Evolutionary conservation across 2,329 filamentous ascomycete genomes (phyloP).

Genomic region (Colletotrichum sp.): DNA sequence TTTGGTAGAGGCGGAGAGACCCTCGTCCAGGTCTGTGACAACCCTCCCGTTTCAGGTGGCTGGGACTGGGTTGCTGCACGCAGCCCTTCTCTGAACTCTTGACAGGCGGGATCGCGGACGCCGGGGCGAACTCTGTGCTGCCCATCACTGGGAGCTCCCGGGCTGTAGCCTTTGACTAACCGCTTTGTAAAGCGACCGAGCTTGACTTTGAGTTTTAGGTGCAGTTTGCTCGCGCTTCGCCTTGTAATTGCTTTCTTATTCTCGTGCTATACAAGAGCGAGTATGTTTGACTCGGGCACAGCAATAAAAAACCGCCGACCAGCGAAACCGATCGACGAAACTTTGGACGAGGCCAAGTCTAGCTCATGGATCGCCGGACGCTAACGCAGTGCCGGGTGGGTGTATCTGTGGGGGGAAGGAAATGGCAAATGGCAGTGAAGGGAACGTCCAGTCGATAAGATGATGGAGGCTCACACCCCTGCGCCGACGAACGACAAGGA

Average conservation of each 20-base stretch:
- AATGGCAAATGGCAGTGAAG: not conserved
- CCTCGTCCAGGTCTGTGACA: conserved; percentile 18
- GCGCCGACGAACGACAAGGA: conserved; percentile 2
- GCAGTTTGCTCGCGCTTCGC: not conserved
- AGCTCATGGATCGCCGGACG: conserved; percentile 12
- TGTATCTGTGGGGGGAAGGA: conserved; percentile 6
- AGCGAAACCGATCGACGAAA: conserved; percentile 11
- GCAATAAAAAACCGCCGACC: not conserved
- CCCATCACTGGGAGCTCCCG: not conserved
- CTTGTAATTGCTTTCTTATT: not conserved
- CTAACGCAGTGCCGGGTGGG: conserved; percentile 8
- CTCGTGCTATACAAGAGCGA: not conserved
- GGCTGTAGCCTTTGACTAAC: conserved; percentile 5
- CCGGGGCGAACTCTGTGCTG: not conserved
- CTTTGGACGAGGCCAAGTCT: not conserved
- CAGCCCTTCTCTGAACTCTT: conserved; percentile 3
- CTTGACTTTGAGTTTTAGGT: not conserved
- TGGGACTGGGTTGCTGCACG: not conserved
- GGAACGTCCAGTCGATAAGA: not conserved
- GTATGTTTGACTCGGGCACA: not conserved
- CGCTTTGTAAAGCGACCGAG: conserved; percentile 12
- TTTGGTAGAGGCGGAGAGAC: not conserved
- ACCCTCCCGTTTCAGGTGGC: conserved; percentile 22
- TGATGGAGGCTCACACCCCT: not conserved
- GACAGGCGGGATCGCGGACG: conserved; percentile 14